Evolutionary conservation across 257 asterid genomes (phyloP).

Genomic region (Coffea canephora): DNA sequence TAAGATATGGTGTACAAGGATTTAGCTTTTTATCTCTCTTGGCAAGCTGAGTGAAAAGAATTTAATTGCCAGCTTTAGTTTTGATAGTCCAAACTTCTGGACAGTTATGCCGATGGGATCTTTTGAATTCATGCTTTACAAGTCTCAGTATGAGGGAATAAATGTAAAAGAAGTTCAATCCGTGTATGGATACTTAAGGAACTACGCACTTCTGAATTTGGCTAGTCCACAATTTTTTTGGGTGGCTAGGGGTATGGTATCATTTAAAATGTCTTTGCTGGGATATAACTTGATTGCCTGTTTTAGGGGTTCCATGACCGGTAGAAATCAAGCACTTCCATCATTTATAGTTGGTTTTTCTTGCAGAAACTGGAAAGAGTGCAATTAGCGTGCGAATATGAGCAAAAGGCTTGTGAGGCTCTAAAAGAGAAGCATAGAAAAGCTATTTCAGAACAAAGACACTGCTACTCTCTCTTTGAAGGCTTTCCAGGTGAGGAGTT

Average conservation of each 20-base stretch:
- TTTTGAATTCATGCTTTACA: background rate
- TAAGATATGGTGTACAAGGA: background rate
- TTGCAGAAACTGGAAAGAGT: conserved; percentile 65
- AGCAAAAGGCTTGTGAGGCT: conserved; percentile 42
- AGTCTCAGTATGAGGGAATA: background rate
- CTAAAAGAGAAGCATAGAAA: conserved; percentile 52
- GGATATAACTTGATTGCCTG: background rate
- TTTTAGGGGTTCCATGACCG: background rate
- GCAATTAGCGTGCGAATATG: conserved; percentile 42
- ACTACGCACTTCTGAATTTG: background rate
- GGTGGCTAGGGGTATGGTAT: background rate
- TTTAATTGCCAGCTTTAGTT: background rate
- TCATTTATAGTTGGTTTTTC: conserved; percentile 7
- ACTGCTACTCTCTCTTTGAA: conserved; percentile 50
- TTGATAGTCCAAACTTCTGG: background rate
- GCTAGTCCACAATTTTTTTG: background rate
- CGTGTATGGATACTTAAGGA: background rate
- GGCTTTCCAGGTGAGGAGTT: conserved; percentile 52
- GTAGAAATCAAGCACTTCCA: background rate
- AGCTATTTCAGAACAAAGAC: conserved; percentile 61
- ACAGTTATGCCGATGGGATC: background rate
- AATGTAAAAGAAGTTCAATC: background rate
- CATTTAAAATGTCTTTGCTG: background rate
- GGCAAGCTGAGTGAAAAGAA: background rate
- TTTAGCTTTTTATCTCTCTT: background rate